Evolutionary conservation across 805 yeast genomes (phyloP), one percentile per base, ranked within the genome.

Genomic region (Lipomyces starkeyi): DNA sequence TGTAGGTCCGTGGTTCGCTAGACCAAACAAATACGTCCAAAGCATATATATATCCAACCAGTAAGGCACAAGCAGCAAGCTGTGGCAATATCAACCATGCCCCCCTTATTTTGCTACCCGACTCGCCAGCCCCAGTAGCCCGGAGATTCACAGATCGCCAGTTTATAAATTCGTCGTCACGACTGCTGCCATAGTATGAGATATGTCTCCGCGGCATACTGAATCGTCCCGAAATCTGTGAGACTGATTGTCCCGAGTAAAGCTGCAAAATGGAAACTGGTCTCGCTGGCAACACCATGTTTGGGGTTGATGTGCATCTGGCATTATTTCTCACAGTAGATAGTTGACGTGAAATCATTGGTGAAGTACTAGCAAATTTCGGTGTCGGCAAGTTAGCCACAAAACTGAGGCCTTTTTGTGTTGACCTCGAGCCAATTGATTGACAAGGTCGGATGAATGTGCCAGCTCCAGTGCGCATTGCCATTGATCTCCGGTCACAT

Each of bases 101-200:
- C 13, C 8, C 20, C 20, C 9, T 11, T 3, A n/a, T 17, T 43
- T 7, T 43, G 22, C 2, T 43, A 7, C 22, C 3, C 6, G 49
- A 3, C 49, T n/a, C 22, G 49, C 20, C 49, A n/a, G 49, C 7
- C 43, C 37, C 64, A 35, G 7, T 62, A 27, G 59, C 11, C 0
- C 9, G 7, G 35, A 8, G 11, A 43, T n/a, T 43, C 49, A 43
- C 20, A 7, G 64, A 62, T 6, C 64, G 64, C 59, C 40, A 29
- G 27, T 25, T 55, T 25, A 62, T 52, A 62, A 49, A 57, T 14
- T 20, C 29, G 32, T 62, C 65, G 27, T 62, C 65, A 7, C 14
- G 7, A 32, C 62, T 57, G 25, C 32, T n/a, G n/a, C 65, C 65
- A 32, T 62, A 62, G 27, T 37, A 57, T 22, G 65, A 57, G 14